Evolutionary conservation across 495 filamentous ascomycete species (phyloP), one percentile per base, ranked within the genome.

Genomic region (Penicillium lividum): DNA sequence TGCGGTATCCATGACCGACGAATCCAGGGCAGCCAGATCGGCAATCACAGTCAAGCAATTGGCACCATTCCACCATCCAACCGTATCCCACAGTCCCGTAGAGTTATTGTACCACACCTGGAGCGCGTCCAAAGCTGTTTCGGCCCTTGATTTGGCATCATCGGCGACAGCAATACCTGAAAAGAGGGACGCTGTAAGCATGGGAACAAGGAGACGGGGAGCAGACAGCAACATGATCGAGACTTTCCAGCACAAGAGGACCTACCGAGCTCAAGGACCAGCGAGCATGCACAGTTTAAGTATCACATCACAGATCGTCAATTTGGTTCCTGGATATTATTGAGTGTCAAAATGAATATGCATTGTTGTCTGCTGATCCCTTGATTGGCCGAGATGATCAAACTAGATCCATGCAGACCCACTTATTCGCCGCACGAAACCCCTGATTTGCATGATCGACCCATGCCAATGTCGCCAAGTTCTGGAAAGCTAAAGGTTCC

Each of bases 31-130:
- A 15, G 84, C 85, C 59, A 87, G 78, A 63, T 91, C 85, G 58
- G 79, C 83, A 38, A 90, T 66, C 27, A 79, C 75, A 3, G 86
- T 89, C 58, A 91, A 68, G 54, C 77, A 80, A 67, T 90, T 92
- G 55, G 84, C 89, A 40, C 81, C 83, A 70, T 91, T 89, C 89
- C 89, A 92, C 89, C 89, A 92, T 2, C 84, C 84, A 28, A 75
- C 78, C 0, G 82, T 86, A 59, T 83, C 67, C 85, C 86, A 91
- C 10, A 89, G 72, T 15, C 88, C 88, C 0, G 78, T 86, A 7
- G 61, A 60, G 4, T 57, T 51, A 65, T 89, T 81, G 59, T 90
- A 91, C 84, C 84, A 90, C 25, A 45, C 55, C 61, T 90, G 86
- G 3, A 91, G 77, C 9, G 77, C 67, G 28, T 72, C 63, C 48